Base-by-base conservation (phyloP, 1,139 yeast genomes). In the Kodamaea suecica region DNA sequence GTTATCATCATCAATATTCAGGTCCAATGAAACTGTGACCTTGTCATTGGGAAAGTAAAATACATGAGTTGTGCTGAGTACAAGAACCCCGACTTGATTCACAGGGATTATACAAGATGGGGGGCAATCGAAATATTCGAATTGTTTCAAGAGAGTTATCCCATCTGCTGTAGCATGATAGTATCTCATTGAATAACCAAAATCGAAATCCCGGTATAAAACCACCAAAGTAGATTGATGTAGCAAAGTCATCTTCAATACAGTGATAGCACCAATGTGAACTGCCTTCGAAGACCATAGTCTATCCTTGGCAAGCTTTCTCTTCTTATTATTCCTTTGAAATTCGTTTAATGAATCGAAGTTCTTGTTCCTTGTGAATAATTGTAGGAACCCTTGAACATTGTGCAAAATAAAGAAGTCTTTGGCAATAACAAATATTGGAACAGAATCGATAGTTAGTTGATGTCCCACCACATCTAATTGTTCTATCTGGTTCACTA, bases 121-220 rank as follows among this genome's bases (percentile, higher is more conserved):
- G 1, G 62, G 56, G 3, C 53, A 61, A 1, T 57, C 57, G 40
- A 69, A 69, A 32, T 53, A 61, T n/a, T 57, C 56, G 41, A 58
- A 60, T 37, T 66, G 71, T 12, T 31, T 42, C 11, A 27, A 12
- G 29, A 46, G 33, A 0, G 29, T 34, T 17, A 55, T 38, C 2
- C 34, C 36, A 8, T 36, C 40, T 4, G 36, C 33, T n/a, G 45
- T 40, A 4, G 59, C 37, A 11, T 43, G 33, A 41, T 63, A 65
- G 39, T 49, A 57, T 21, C 74, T 45, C 29, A 68, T 39, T 3
- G 66, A 60, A 35, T 52, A 59, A 28, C 53, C 50, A 40, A 57
- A 62, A 30, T 61, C 59, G 30, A 58, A 57, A 36, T 66, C 73
- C 23, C 72, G 49, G 41, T 65, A 66, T 11, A 66, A 42, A 1